Percentiles rank a stretch among this genome's conserved stretches.
Conservation (phyloP, 306 rosid species). For the Inga oerstediana region DNA sequence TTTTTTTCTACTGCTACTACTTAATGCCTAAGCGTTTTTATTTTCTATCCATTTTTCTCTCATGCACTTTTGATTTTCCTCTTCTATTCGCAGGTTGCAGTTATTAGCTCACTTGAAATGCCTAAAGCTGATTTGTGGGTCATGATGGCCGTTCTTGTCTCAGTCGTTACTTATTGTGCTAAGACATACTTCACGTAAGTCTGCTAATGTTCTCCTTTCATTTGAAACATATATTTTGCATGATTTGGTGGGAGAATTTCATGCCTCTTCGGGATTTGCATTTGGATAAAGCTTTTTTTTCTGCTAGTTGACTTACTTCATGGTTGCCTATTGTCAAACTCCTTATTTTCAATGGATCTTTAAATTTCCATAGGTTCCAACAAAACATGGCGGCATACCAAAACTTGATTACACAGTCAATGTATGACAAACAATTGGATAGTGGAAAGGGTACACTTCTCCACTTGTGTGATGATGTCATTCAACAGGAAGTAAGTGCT, state of each 20-base stretch:
- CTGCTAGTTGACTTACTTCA: background rate
- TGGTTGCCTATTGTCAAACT: background rate
- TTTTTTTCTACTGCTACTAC: conserved; percentile 7
- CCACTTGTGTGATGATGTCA: conserved; percentile 94
- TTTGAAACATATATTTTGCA: background rate
- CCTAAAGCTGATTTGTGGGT: conserved; percentile 69
- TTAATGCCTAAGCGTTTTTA: background rate
- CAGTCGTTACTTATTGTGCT: conserved; percentile 78
- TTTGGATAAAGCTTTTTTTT: background rate
- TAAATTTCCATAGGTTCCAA: conserved; percentile 64
- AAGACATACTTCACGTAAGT: conserved; percentile 92
- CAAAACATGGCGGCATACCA: conserved; percentile 77
- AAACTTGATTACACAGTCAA: conserved; percentile 85
- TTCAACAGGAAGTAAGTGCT: conserved; percentile 90
- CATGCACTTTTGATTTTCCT: conserved; percentile 14
- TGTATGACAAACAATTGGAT: conserved; percentile 92
- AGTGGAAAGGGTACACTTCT: conserved; percentile 94
- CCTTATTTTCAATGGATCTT: background rate
- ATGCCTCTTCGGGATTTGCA: background rate
- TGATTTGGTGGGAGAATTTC: conserved; percentile 16
- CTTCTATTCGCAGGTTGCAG: conserved; percentile 63
- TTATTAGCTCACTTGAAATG: conserved; percentile 64
- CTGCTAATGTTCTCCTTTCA: background rate
- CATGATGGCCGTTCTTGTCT: conserved; percentile 70
- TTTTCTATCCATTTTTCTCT: conserved; percentile 15